Evolutionary conservation across 768 basidiomycete genomes (phyloP).

Genomic region (Trametes cubensis): DNA sequence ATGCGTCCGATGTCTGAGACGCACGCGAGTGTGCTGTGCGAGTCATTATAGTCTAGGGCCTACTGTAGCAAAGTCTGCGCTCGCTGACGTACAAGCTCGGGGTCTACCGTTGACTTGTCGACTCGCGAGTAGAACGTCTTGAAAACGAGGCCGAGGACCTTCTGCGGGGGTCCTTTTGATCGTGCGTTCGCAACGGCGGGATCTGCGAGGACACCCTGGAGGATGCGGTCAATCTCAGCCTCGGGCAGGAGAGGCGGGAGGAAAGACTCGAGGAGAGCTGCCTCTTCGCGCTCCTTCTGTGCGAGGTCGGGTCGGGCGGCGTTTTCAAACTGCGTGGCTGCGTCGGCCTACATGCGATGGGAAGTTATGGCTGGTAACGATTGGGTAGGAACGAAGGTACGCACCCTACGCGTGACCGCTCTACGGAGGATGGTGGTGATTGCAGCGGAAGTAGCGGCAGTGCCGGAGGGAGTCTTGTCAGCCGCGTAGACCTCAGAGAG

Average conservation of each 20-base stretch:
- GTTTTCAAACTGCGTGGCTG: constrained; percentile 55
- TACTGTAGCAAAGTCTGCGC: constrained; percentile 43
- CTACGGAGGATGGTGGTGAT: constrained; percentile 58
- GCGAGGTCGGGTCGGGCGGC: constrained; percentile 69
- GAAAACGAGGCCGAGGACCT: constrained; percentile 51
- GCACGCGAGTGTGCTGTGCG: neutral
- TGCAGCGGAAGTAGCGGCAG: constrained; percentile 47
- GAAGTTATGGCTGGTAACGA: neutral
- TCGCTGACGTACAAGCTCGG: constrained; percentile 57
- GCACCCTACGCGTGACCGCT: constrained; percentile 59
- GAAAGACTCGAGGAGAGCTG: constrained; percentile 53
- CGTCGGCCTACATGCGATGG: constrained; percentile 49
- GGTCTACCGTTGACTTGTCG: constrained; percentile 61
- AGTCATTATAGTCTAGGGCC: neutral
- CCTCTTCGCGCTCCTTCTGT: constrained; percentile 61
- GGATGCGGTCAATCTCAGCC: constrained; percentile 54
- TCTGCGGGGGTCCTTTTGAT: constrained; percentile 37
- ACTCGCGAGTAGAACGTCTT: constrained; percentile 65
- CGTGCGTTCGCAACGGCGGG: constrained; percentile 31
- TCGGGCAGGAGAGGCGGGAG: constrained; percentile 64
- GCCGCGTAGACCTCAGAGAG: constrained; percentile 69
- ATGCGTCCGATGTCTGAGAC: neutral
- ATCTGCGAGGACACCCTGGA: constrained; percentile 45
- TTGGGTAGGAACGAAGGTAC: constrained; percentile 30
- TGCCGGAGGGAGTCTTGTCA: constrained; percentile 56